Base-by-base conservation (phyloP, 768 basidiomycete species). In the Phanerodontia chrysosporium region DNA sequence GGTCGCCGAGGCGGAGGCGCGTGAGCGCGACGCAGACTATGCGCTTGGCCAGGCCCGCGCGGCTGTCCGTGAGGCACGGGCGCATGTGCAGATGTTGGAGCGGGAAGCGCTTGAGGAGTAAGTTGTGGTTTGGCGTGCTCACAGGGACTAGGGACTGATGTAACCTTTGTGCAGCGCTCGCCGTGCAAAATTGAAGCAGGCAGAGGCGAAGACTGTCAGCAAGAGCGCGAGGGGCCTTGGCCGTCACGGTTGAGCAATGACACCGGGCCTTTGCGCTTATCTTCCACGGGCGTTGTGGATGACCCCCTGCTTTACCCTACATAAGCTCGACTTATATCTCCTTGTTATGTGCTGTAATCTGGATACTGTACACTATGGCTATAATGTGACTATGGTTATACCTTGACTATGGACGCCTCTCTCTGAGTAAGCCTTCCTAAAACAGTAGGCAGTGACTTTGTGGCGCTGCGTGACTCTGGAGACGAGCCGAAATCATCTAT, bases 181-280 rank as follows among this genome's bases (percentile, higher is more conserved):
- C 30, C 79, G 79, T 49, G 82, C 81, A 13, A 80, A 80, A 67
- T 75, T 77, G 7, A 83, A 83, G 63, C 80, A 81, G 60, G 77
- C 75, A 14, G 78, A 82, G 64, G 76, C 79, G 7, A 79, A 80
- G 66, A 70, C 72, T 21, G 78, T 84, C 63, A 77, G 73, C 68
- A 82, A 81, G 70, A 74, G 68, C 57, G 78, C 77, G 9, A 75
- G 75, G 36, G 73, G 73, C 16, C 74, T 83, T 48, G 82, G 82
- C 0, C 70, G 79, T 18, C 65, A 68, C 30, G 69, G 67, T 27
- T 69, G 62, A 66, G 45, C 49, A n/a, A 6, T 45, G 6, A 24
- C 8, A 18, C 16, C 7, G 8, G n/a, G 7, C 18, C 16, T 45
- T 18, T 45, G 7, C 45, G n/a, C 22, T n/a, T n/a, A n/a, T n/a